Conservation (phyloP, 495 filamentous ascomycete species). For the Tuber calosporum region DNA sequence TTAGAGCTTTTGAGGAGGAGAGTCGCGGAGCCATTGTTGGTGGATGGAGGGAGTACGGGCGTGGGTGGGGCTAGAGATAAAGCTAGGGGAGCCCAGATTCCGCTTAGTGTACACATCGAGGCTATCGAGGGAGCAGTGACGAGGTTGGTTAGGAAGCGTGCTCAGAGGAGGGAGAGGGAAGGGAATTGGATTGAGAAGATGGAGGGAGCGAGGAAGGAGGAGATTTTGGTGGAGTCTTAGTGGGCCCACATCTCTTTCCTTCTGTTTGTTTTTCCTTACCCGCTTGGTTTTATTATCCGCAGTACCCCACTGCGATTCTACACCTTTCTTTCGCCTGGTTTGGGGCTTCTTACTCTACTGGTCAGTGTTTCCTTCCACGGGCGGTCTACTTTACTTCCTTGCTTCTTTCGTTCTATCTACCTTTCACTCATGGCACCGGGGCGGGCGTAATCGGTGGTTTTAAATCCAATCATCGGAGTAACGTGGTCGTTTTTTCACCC, state of each 20-base stretch:
- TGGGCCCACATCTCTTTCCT: background rate
- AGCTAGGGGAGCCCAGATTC: slow-evolving; percentile 25
- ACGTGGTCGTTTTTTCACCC: background rate
- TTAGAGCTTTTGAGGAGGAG: slow-evolving; percentile 37
- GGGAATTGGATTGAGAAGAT: slow-evolving; percentile 33
- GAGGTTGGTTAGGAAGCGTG: slow-evolving; percentile 29
- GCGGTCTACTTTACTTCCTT: background rate
- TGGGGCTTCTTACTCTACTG: background rate
- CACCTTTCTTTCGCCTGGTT: background rate
- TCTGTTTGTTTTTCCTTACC: background rate
- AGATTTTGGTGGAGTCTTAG: slow-evolving; percentile 29
- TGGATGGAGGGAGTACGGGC: slow-evolving; percentile 19
- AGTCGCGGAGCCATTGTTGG: slow-evolving; percentile 38
- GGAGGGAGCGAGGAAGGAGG: slow-evolving; percentile 27
- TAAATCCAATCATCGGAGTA: background rate
- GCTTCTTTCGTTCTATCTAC: background rate
- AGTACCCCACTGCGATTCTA: background rate
- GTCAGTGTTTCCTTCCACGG: slow-evolving; percentile 1
- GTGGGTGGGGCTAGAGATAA: slow-evolving; percentile 4
- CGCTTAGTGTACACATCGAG: slow-evolving; percentile 34
- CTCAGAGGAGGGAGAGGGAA: slow-evolving; percentile 35
- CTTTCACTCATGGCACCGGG: background rate
- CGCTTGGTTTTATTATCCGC: background rate
- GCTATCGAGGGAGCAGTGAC: slow-evolving; percentile 36
- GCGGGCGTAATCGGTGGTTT: slow-evolving; percentile 6